Percentiles rank a stretch among this genome's conserved stretches.
These are phyloP conservation scores for Actinidia chinensis DNA, from an alignment of 179 eudicot species.

Conservation along the genomic window DNA sequence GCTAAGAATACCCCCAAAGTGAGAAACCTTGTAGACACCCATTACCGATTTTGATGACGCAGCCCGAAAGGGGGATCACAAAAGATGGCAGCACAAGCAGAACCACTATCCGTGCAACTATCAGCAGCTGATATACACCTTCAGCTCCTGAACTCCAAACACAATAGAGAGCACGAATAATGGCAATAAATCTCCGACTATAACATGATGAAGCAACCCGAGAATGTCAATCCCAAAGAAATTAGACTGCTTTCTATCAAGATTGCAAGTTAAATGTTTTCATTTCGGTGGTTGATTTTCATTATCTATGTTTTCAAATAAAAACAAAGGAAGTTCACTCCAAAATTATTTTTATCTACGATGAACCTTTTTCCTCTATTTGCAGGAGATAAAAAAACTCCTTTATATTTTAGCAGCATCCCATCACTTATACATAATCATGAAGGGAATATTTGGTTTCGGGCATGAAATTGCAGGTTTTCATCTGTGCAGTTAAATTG, in stretches of 20 bases:
- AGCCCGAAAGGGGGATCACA: slow-evolving; percentile 80
- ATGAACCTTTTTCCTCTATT: too few relatives aligned
- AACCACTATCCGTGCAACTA: slow-evolving; percentile 72
- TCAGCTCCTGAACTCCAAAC: slow-evolving; percentile 81
- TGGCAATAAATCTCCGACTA: slow-evolving; percentile 67
- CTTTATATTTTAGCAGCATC: background rate
- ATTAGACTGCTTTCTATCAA: slow-evolving; percentile 58
- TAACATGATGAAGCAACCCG: slow-evolving; percentile 85
- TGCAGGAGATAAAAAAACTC: too few relatives aligned
- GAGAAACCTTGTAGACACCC: slow-evolving; percentile 70
- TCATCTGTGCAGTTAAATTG: slow-evolving; percentile 20
- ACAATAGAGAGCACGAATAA: slow-evolving; percentile 66
- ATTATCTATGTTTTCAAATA: too few relatives aligned
- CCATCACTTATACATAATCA: background rate
- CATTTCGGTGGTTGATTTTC: too few relatives aligned
- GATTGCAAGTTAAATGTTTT: slow-evolving; percentile 79
- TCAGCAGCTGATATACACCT: slow-evolving; percentile 76
- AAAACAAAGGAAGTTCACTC: too few relatives aligned
- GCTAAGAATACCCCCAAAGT: slow-evolving; percentile 60
- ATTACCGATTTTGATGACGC: slow-evolving; percentile 75
- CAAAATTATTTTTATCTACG: too few relatives aligned
- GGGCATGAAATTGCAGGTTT: background rate
- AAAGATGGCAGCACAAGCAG: slow-evolving; percentile 86
- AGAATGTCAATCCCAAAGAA: slow-evolving; percentile 72
- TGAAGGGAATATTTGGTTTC: background rate